Evolutionary conservation across 805 yeast genomes (phyloP), one percentile per base, ranked within the genome.

Genomic region (Ogataea ganodermae): DNA sequence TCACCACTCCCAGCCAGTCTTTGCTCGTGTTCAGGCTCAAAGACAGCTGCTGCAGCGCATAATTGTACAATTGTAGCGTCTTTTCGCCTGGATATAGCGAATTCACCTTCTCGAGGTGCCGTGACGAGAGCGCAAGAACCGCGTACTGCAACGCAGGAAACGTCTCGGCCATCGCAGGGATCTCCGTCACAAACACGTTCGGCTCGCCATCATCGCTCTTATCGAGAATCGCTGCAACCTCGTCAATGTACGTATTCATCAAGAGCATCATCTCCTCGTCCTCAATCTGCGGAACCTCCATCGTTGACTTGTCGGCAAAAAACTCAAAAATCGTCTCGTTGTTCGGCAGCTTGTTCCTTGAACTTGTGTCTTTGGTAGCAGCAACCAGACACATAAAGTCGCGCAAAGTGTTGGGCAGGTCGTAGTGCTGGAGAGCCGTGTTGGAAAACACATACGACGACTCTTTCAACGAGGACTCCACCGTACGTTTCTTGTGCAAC

Each of bases 331-430:
- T 51, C 22, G 52, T 51, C 41, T 59, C 62, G 44, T 56, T 58
- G 50, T 59, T 61, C 28, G 63, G 61, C 26, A 58, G 35, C 23
- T 42, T 45, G 43, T 27, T 42, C 20, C 50, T 48, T 4, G 47
- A 26, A 9, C 24, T 50, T 3, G 53, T 47, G 35, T 58, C 61
- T 9, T 57, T 53, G 35, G 62, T 53, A 20, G 69, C 61, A 6
- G 70, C 69, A 46, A 67, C 67, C 21, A 71, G 62, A 52, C 64
- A 66, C 73, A 72, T 71, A 46, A 67, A 67, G 49, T 70, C 74
- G 39, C 72, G 58, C 38, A 72, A 59, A 1, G 72, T 68, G 36
- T 59, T 52, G 35, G 67, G 68, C 5, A 71, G 55, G 18, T 67
- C 67, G 33, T 62, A 61, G 40, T 59, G 60, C 24, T 47, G 48